Percentiles rank a stretch among this genome's conserved stretches.
Conservation (phyloP, 1,139 yeast species). For the Blastobotrys buckinghamii region DNA sequence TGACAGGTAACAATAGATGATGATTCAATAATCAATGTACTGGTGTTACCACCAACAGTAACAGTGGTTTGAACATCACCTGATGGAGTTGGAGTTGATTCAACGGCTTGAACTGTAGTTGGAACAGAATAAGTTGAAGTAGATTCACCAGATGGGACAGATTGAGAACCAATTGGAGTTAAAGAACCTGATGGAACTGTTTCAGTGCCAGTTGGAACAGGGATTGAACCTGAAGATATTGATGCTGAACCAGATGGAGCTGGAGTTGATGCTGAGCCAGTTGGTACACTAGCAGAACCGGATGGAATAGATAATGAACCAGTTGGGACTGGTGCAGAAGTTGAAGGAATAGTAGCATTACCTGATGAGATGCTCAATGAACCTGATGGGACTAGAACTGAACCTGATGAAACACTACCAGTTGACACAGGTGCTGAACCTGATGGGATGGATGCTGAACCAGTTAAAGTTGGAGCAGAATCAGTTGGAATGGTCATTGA, state of each 20-base stretch:
- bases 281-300: not conserved
- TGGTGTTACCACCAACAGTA: too few species aligned
- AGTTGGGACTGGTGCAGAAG: too few species aligned
- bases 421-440: not conserved
- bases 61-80: not conserved
- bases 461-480: not conserved
- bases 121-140: not conserved
- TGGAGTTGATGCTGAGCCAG: not conserved
- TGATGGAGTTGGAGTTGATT: not conserved
- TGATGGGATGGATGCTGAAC: not conserved
- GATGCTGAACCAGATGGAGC: not conserved
- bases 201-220: not conserved
- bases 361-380: too few species aligned
- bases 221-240: not conserved
- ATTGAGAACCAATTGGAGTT: not conserved
- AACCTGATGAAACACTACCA: too few species aligned
- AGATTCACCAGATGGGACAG: not conserved
- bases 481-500: not conserved
- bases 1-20: too few species aligned
- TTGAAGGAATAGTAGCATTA: too few species aligned
- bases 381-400: too few species aligned
- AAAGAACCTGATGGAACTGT: not conserved
- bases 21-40: too few species aligned
- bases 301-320: not conserved
- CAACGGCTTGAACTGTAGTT: not conserved